phyloP scores from a whole-genome alignment of 2,329 filamentous ascomycete species.

The Microdochium bolleyi region DNA sequence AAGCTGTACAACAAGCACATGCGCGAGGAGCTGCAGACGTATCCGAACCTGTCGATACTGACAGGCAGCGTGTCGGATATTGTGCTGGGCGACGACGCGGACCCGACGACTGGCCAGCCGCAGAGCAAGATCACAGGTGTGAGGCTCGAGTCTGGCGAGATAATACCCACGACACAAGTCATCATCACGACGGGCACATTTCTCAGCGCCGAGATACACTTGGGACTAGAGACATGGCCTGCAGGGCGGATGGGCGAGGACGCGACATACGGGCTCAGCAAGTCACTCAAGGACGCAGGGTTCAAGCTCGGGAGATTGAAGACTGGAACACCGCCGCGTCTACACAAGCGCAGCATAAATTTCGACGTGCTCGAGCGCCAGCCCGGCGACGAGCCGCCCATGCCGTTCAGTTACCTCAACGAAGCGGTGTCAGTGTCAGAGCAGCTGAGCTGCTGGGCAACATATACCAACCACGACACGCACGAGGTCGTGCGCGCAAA shows the following conservation, averaged over 20 bases:
- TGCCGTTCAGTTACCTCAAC: slow-evolving; percentile 88
- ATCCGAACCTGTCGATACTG: slow-evolving; percentile 72
- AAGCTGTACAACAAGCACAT: slow-evolving; percentile 84
- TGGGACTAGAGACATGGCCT: slow-evolving; percentile 76
- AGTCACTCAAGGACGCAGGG: slow-evolving; percentile 79
- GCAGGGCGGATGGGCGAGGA: slow-evolving; percentile 91
- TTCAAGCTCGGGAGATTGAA: slow-evolving; percentile 87
- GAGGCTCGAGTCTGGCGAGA: slow-evolving; percentile 76
- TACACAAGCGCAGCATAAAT: slow-evolving; percentile 77
- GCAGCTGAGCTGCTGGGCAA: slow-evolving; percentile 81
- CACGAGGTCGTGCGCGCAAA: slow-evolving; percentile 83
- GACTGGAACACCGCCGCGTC: slow-evolving; percentile 86
- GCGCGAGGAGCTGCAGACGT: slow-evolving; percentile 73
- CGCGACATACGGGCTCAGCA: slow-evolving; percentile 86
- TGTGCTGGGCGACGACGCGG: slow-evolving; percentile 55
- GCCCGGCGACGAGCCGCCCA: slow-evolving; percentile 74
- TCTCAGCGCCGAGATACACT: slow-evolving; percentile 91
- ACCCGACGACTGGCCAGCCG: slow-evolving; percentile 30
- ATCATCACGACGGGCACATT: slow-evolving; percentile 97
- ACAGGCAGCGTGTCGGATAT: slow-evolving; percentile 91
- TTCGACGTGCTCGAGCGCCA: slow-evolving; percentile 66
- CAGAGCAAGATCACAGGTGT: slow-evolving; percentile 77
- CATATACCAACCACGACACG: slow-evolving; percentile 74
- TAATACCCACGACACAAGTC: slow-evolving; percentile 72
- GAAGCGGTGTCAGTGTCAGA: slow-evolving; percentile 66